These are phyloP conservation scores for Suillus luteus DNA, from an alignment of 768 basidiomycete genomes.

Conservation along the genomic window DNA sequence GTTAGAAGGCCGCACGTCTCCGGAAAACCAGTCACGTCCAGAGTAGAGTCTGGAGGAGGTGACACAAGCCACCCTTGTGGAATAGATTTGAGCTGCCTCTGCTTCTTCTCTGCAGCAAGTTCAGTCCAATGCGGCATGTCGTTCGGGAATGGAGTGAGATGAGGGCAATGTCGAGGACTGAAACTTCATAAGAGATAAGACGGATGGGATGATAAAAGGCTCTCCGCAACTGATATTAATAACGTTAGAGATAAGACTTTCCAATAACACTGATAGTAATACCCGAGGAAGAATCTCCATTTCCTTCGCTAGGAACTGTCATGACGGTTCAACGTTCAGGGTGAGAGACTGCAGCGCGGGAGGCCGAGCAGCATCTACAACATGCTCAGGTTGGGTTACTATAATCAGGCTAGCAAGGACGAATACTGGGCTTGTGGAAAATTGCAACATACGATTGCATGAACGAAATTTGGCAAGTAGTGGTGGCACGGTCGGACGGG, in stretches of 20 bases:
- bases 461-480: background rate
- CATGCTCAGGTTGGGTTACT: background rate
- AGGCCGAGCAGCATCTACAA: background rate
- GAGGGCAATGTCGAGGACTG: background rate
- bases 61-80: constrained; percentile 65
- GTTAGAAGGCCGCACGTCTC: constrained; percentile 60
- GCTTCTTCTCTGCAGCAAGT: constrained; percentile 56
- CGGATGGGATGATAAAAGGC: background rate
- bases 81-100: constrained; percentile 52
- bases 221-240: constrained; percentile 1
- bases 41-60: constrained; percentile 44
- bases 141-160: background rate
- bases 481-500: background rate
- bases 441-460: background rate
- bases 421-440: background rate
- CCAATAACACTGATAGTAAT: background rate
- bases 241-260: constrained; percentile 3
- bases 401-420: background rate
- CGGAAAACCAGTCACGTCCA: constrained; percentile 58
- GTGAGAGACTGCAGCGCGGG: background rate
- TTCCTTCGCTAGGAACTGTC: background rate
- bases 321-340: background rate
- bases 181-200: background rate
- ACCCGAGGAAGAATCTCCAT: background rate
- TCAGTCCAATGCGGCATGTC: constrained; percentile 46